phyloP scores from a whole-genome alignment of 768 basidiomycete genomes.

The Boletus rubropictus region DNA sequence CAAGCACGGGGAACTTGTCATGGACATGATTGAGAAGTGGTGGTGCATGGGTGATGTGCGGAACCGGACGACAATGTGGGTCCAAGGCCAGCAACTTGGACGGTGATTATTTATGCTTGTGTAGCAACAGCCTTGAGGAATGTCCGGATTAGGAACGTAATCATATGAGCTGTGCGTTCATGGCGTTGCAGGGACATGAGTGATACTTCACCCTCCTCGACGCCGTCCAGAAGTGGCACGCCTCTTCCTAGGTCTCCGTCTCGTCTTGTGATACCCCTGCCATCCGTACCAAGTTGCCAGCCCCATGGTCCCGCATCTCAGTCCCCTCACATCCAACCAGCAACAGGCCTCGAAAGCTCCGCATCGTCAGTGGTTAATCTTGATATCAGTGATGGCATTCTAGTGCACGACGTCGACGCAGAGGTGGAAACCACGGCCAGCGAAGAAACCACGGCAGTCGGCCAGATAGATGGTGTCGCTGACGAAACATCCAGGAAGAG shows the following conservation, averaged over 20 bases:
- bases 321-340: constrained; percentile 25
- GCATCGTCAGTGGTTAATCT: constrained; percentile 67
- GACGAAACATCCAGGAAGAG: constrained; percentile 59
- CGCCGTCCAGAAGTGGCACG: constrained; percentile 35
- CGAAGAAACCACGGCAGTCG: constrained; percentile 49
- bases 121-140: neutral
- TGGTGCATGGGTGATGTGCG: constrained; percentile 75
- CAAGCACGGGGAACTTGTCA: constrained; percentile 22
- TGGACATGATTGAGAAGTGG: constrained; percentile 79
- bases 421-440: constrained; percentile 51
- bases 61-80: constrained; percentile 68
- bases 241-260: constrained; percentile 42
- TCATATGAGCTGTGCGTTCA: neutral
- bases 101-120: constrained; percentile 16
- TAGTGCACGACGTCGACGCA: constrained; percentile 64
- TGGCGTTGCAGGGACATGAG: constrained; percentile 20
- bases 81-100: constrained; percentile 50
- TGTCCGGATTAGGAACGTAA: neutral
- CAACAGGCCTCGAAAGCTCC: constrained; percentile 49
- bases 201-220: constrained; percentile 25
- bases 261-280: constrained; percentile 48
- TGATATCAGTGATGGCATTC: constrained; percentile 61
- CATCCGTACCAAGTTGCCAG: constrained; percentile 53
- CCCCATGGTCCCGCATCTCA: constrained; percentile 37
- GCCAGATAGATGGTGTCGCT: constrained; percentile 36